Base-by-base conservation (phyloP, 768 basidiomycete species). In the Psilocybe cubensis region DNA sequence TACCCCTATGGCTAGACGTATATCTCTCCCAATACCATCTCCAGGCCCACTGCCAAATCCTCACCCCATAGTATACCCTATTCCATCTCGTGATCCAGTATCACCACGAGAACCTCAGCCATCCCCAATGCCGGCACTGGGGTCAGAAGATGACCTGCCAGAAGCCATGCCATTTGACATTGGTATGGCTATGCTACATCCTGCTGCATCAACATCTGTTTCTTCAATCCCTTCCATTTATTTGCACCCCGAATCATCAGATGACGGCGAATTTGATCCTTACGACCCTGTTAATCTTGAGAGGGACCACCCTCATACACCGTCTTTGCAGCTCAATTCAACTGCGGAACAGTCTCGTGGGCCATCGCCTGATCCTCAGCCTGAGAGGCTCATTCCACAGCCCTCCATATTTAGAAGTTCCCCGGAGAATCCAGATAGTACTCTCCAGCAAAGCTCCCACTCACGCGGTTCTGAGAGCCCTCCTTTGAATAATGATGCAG, bases 181-280 rank as follows among this genome's bases (percentile, higher is more conserved):
- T 47, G 70, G 70, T 18, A 66, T 71, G 66, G 68, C 67, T 18
- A 63, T 72, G 69, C 56, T 71, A 28, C 58, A 60, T 33, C 45
- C 59, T 42, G 56, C 56, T 21, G 52, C 45, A 45, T 57, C 58
- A 25, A 53, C 42, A 42, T 60, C 51, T 46, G 52, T 59, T 40
- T 46, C 60, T 25, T 48, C 57, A 6, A 59, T 54, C 28, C 48
- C 61, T 23, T 57, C 63, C 18, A 56, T 66, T n/a, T 64, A 52
- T 21, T 38, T 64, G 21, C 55, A 62, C 21, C 52, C 55, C 38
- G 60, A 56, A 61, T 52, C 58, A 24, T 48, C 56, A 54, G 53
- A 58, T 18, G 35, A 51, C 7, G 45, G 62, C 18, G 66, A 68
- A 27, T 68, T 64, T 42, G 59, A 68, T 57, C 68, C 68, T 33